A percentile compares a stretch with the other conserved stretches of the same genome.
Conservation (phyloP, 1,284 basidiomycete genomes). For the Pulveroboletus sp. region DNA sequence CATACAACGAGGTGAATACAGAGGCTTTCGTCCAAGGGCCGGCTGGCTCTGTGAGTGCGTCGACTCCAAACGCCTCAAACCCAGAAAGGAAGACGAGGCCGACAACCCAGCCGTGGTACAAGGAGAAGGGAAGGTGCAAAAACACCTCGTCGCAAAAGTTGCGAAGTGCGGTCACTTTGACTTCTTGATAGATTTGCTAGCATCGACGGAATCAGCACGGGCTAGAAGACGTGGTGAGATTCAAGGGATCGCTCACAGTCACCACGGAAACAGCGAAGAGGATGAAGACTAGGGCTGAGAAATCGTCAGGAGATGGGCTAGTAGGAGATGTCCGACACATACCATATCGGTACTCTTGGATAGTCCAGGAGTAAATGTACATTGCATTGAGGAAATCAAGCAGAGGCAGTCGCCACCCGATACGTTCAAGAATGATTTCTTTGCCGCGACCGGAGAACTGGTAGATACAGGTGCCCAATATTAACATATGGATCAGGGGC, state of each 20-base stretch:
- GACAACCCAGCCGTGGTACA: slow-evolving; percentile 94
- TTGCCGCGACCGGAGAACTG: slow-evolving; percentile 85
- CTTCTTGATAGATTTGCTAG: slow-evolving; percentile 86
- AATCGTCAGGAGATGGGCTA: not conserved
- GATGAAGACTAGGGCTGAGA: slow-evolving; percentile 76
- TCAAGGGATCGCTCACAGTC: slow-evolving; percentile 47
- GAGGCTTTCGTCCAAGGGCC: slow-evolving; percentile 89
- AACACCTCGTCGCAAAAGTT: slow-evolving; percentile 75
- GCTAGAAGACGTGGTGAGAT: not conserved
- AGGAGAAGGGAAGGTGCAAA: slow-evolving; percentile 84
- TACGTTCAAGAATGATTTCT: slow-evolving; percentile 77
- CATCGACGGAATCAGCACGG: not conserved
- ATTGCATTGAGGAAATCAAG: slow-evolving; percentile 83
- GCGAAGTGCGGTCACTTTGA: slow-evolving; percentile 76
- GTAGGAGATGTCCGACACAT: not conserved
- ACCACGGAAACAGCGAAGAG: slow-evolving; percentile 81
- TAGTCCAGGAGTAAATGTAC: slow-evolving; percentile 82
- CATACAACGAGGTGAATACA: slow-evolving; percentile 81
- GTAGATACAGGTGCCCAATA: slow-evolving; percentile 87
- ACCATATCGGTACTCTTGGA: slow-evolving; percentile 73
- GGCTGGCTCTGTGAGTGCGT: slow-evolving; percentile 67
- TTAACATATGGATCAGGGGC: slow-evolving; percentile 83
- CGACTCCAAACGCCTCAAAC: slow-evolving; percentile 89
- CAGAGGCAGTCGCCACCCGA: slow-evolving; percentile 87
- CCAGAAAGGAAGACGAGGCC: slow-evolving; percentile 85